These are phyloP conservation scores for Cercospora zeae-maydis DNA, from an alignment of 2,329 filamentous ascomycete species.

Conservation along the genomic window DNA sequence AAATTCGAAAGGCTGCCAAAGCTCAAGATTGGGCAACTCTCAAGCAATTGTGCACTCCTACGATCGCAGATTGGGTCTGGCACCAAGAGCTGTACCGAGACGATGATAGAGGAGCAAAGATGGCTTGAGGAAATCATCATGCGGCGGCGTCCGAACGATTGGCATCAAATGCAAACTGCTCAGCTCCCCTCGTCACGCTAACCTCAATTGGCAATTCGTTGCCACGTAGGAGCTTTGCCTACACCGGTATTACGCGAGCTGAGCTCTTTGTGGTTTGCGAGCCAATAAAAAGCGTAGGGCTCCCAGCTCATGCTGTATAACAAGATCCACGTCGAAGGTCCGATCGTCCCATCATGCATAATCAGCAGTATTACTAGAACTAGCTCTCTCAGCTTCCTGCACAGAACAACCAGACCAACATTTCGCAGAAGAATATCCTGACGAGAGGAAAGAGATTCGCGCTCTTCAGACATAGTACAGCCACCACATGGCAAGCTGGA, in stretches of 20 bases:
- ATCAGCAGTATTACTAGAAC: neutral
- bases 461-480: neutral
- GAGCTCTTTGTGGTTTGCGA: neutral
- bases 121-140: slow-evolving; percentile 24
- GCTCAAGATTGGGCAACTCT: slow-evolving; percentile 49
- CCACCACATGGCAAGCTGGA: slow-evolving; percentile 5
- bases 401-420: neutral
- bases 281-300: slow-evolving; percentile 1
- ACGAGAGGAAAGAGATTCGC: neutral
- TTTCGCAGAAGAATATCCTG: neutral
- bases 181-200: neutral
- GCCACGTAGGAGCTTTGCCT: slow-evolving; percentile 1
- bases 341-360: neutral
- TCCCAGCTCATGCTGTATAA: neutral
- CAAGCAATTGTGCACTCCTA: slow-evolving; percentile 52
- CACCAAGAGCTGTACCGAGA: slow-evolving; percentile 53
- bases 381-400: neutral
- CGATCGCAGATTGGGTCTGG: slow-evolving; percentile 58
- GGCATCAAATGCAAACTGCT: neutral
- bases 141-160: neutral
- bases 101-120: slow-evolving; percentile 32
- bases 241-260: slow-evolving; percentile 8
- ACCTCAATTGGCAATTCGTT: neutral
- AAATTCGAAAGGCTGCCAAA: slow-evolving; percentile 57
- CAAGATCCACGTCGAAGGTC: neutral